Evolutionary conservation across 169 alveolate genomes (phyloP), one percentile per base, ranked within the genome.

Genomic region (Cryptosporidium ubiquitum): DNA sequence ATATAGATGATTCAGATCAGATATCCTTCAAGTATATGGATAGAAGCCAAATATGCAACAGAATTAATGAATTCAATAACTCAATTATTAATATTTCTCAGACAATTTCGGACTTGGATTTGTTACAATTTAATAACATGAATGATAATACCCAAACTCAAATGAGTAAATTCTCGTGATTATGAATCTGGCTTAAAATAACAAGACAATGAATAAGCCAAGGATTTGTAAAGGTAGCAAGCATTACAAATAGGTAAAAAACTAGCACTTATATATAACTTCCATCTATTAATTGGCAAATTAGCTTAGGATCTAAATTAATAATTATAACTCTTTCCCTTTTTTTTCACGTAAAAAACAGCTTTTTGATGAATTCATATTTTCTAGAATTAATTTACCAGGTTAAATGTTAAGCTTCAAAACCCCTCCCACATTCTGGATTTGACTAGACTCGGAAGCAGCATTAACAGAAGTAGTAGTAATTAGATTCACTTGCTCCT

Each of bases 1-100:
- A 33, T 18, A 16, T 10, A 6, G 52, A 31, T 4, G 71, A 64
- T 29, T 37, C 14, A 2, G 47, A 64, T 14, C 31, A n/a, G n/a
- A 20, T 12, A 5, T 64, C 29, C 52, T 64, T 64, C 39, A 64
- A 64, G 20, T 18, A 79, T 47, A 44, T 79, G 75, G 64, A 64
- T 18, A 35, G 37, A 10, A 66, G 40, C 42, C 64, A 79, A 44
- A 61, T 79, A 26, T 40, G 35, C 74, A 40, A 61, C 47, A 37
- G 89, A 64, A 61, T 79, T 16, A 79, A 61, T 79, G 89, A 79
- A 31, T 79, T 79, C n/a, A 79, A 79, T 26, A 79, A 64, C 47
- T 40, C 51, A 23, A 61, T 79, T 31, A 42, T 79, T 6, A 79
- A 39, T 18, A 79, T 79, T 42, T 79, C 89, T 44, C 89, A 79